These are phyloP conservation scores for Neofusicoccum umdonicola DNA, from an alignment of 2,329 filamentous ascomycete genomes.

Conservation along the genomic window DNA sequence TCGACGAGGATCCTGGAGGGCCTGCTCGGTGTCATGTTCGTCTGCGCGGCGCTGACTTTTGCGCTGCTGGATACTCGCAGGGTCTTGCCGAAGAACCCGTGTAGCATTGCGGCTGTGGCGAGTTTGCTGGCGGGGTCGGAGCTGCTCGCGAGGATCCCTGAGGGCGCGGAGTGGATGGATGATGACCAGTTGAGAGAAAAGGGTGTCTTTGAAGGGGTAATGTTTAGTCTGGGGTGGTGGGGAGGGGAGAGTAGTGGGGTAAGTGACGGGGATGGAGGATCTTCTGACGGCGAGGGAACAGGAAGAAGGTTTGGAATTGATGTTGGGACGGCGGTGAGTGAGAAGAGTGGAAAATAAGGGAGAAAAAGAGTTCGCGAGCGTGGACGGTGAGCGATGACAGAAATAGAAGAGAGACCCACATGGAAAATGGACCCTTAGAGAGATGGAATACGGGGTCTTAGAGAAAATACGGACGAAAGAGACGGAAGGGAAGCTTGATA, in stretches of 20 bases:
- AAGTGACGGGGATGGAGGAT: background rate
- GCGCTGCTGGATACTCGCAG: background rate
- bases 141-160: background rate
- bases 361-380: background rate
- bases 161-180: background rate
- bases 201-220: background rate
- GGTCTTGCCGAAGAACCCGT: background rate
- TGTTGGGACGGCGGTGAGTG: background rate
- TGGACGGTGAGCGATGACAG: no score
- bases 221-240: constrained; percentile 3
- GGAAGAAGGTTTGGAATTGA: constrained; percentile 2
- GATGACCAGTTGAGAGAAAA: background rate
- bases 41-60: background rate
- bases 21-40: background rate
- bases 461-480: background rate
- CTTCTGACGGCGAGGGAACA: background rate
- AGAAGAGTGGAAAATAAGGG: background rate
- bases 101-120: background rate
- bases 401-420: background rate
- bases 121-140: background rate
- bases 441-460: background rate
- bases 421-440: background rate
- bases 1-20: background rate
- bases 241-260: background rate
- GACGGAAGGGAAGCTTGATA: background rate